Evolutionary conservation across 495 filamentous ascomycete species (phyloP).

Genomic region (Neurospora sp.): DNA sequence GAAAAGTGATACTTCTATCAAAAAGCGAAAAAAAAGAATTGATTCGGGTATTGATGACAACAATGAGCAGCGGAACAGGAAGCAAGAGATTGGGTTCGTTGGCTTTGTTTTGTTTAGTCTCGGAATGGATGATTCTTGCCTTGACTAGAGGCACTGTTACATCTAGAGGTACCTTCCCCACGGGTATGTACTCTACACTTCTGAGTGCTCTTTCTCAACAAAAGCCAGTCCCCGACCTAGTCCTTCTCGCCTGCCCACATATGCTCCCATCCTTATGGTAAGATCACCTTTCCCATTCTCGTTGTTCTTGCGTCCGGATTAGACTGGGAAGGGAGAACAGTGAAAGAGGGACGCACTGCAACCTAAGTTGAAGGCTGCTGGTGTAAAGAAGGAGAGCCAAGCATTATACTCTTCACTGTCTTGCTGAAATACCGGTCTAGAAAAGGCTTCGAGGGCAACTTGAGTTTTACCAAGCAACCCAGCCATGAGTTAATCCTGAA

Average conservation of each 20-base stretch:
- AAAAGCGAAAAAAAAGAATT: background rate
- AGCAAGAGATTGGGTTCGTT: background rate
- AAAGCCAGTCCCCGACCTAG: background rate
- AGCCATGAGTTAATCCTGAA: background rate
- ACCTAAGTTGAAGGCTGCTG: too few species aligned
- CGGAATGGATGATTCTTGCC: background rate
- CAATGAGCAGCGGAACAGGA: background rate
- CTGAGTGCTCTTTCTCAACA: background rate
- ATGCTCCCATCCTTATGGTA: too few species aligned
- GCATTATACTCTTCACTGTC: background rate
- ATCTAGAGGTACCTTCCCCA: background rate
- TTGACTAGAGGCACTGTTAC: background rate
- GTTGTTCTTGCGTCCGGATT: too few species aligned
- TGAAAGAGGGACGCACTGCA: too few species aligned
- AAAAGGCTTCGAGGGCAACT: background rate
- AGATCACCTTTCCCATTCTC: too few species aligned
- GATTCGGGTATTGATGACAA: background rate
- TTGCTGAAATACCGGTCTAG: background rate
- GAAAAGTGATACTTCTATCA: background rate
- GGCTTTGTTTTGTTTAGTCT: background rate
- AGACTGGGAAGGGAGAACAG: too few species aligned
- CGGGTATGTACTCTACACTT: background rate
- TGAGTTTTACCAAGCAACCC: background rate
- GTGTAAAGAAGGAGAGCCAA: background rate
- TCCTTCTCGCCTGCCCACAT: background rate